Percentiles rank a stretch among this genome's conserved stretches.
phyloP scores from a whole-genome alignment of 2,329 filamentous ascomycete genomes.

The Alternaria gaisen region DNA sequence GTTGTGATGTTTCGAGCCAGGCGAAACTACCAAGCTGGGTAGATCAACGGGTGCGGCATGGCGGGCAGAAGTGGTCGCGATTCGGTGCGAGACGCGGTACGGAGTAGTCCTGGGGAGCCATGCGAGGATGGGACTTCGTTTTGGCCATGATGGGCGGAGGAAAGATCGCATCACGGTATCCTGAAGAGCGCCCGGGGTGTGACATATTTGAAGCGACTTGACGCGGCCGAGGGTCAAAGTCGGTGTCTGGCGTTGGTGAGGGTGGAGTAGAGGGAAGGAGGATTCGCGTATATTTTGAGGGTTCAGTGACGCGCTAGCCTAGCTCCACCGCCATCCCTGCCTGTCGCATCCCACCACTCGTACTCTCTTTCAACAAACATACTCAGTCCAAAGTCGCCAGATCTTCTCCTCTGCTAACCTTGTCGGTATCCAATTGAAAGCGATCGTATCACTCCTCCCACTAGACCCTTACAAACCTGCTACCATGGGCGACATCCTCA shows the following conservation, averaged over 20 bases:
- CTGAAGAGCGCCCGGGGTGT: background rate
- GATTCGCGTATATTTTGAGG: constrained; percentile 31
- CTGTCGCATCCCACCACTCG: constrained; percentile 5
- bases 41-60: constrained; percentile 36
- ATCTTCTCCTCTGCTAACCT: too few relatives aligned
- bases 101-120: constrained; percentile 33
- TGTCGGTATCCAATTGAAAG: background rate
- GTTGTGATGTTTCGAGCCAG: constrained; percentile 62
- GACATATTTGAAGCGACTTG: constrained; percentile 35
- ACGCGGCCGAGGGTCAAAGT: background rate
- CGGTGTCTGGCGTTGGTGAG: constrained; percentile 3
- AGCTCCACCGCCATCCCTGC: constrained; percentile 28
- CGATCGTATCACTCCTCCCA: too few relatives aligned
- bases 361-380: background rate
- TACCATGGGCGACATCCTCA: constrained; percentile 77
- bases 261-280: constrained; percentile 11
- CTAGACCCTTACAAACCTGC: background rate
- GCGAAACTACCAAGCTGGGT: constrained; percentile 38
- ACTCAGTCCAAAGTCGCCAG: background rate
- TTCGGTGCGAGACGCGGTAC: constrained; percentile 39
- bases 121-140: constrained; percentile 25
- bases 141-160: constrained; percentile 35
- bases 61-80: constrained; percentile 37
- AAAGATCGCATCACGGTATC: constrained; percentile 40
- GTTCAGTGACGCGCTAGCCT: constrained; percentile 22